Evolutionary conservation across 2,329 filamentous ascomycete species (phyloP).

Genomic region (Elsinoe perseae): DNA sequence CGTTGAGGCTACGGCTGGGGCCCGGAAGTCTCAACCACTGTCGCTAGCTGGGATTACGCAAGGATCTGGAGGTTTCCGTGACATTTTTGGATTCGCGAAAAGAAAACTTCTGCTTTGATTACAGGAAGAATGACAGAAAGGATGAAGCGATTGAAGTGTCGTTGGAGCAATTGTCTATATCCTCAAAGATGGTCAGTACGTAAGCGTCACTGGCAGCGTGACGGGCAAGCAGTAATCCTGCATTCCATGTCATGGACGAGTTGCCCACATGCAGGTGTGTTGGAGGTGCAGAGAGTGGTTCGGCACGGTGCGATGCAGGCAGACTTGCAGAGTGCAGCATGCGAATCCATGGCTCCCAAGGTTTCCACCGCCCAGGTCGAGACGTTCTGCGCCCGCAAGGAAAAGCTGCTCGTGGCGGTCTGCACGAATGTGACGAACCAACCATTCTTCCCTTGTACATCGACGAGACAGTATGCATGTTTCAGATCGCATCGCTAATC

Average conservation of each 20-base stretch:
- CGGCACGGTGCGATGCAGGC: slow-evolving; percentile 16
- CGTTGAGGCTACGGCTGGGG: not conserved
- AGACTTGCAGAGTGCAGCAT: slow-evolving; percentile 22
- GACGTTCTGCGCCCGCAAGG: not conserved
- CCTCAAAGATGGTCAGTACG: slow-evolving; percentile 1
- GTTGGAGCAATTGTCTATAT: not conserved
- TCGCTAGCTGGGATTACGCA: slow-evolving; percentile 5
- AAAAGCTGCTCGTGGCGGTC: slow-evolving; percentile 2
- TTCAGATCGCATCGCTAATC: not conserved
- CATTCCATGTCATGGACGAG: slow-evolving; percentile 2
- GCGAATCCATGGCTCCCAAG: slow-evolving; percentile 15
- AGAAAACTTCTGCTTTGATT: not conserved
- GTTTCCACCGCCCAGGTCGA: slow-evolving; percentile 14
- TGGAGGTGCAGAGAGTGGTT: slow-evolving; percentile 13
- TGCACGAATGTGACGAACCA: not conserved
- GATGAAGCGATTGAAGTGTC: not conserved
- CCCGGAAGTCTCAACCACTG: not conserved
- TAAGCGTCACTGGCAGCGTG: not conserved
- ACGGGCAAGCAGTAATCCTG: not conserved
- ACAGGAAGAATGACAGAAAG: not conserved
- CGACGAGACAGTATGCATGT: slow-evolving; percentile 2
- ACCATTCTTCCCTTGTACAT: not conserved
- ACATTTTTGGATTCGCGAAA: not conserved
- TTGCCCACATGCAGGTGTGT: slow-evolving; percentile 3
- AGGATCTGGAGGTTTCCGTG: slow-evolving; percentile 2